Conservation (phyloP, 768 basidiomycete genomes). For the Pulveroboletus sp. region DNA sequence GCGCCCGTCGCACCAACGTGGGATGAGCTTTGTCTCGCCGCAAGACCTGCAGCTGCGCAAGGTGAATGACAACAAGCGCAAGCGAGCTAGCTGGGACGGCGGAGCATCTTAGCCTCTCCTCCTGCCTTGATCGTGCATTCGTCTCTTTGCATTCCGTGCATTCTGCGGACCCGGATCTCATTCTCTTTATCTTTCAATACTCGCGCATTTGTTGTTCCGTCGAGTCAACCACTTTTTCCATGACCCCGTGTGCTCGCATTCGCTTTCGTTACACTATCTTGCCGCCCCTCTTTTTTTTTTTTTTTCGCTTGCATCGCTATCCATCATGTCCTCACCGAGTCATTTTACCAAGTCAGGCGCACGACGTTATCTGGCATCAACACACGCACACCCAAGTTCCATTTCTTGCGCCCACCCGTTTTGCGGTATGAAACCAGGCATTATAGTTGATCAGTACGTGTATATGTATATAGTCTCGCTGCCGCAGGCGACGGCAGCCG, state of each 20-base stretch:
- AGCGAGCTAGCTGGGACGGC: constrained; percentile 56
- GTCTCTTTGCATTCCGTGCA: constrained; percentile 4
- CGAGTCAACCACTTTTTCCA: neutral
- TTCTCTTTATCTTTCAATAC: constrained; percentile 11
- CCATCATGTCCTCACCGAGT: constrained; percentile 10
- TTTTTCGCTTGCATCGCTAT: constrained; percentile 23
- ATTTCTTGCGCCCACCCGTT: neutral
- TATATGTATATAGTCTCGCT: constrained; percentile 28
- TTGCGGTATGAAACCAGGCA: constrained; percentile 21
- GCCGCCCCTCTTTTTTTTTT: constrained; percentile 2
- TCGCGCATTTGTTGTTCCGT: constrained; percentile 9
- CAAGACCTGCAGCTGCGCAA: constrained; percentile 47
- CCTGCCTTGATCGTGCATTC: neutral
- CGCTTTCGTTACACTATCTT: constrained; percentile 7
- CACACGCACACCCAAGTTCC: constrained; percentile 8
- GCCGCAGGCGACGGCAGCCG: constrained; percentile 15
- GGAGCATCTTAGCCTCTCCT: constrained; percentile 25
- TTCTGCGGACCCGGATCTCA: constrained; percentile 5
- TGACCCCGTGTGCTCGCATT: neutral
- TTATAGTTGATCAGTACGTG: constrained; percentile 26
- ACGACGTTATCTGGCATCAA: constrained; percentile 11
- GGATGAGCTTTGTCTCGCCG: constrained; percentile 49
- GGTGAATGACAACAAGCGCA: constrained; percentile 49
- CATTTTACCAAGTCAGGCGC: constrained; percentile 8
- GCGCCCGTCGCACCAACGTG: constrained; percentile 39